A percentile compares a stretch with the other conserved stretches of the same genome.
Conservation (phyloP, 371 early-diverging fungal species). For the Sporodiniella umbellata region DNA sequence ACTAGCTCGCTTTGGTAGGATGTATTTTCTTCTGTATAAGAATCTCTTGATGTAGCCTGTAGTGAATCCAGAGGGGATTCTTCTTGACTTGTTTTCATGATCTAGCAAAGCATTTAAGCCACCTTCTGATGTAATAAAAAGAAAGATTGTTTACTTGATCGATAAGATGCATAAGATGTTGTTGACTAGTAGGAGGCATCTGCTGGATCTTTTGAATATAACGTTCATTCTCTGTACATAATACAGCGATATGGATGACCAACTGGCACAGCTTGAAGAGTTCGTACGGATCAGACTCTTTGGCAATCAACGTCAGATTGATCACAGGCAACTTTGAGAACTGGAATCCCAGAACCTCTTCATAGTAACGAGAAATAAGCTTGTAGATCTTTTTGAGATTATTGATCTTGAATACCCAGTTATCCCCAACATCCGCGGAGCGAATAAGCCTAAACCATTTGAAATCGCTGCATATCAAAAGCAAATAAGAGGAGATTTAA, state of each 20-base stretch:
- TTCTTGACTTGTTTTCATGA: constrained; percentile 12
- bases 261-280: constrained; percentile 75
- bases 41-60: constrained; percentile 23
- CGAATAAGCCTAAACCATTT: constrained; percentile 84
- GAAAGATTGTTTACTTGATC: constrained; percentile 51
- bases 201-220: constrained; percentile 82
- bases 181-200: constrained; percentile 67
- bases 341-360: constrained; percentile 70
- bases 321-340: constrained; percentile 52
- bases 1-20: constrained; percentile 26
- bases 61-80: too few relatives aligned
- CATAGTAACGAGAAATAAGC: constrained; percentile 79
- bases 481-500: too few relatives aligned
- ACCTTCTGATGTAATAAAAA: not conserved
- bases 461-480: constrained; percentile 58
- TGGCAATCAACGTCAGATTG: constrained; percentile 80
- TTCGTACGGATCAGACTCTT: constrained; percentile 69
- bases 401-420: constrained; percentile 92
- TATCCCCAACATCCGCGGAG: constrained; percentile 75
- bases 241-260: constrained; percentile 82
- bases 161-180: constrained; percentile 85
- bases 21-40: constrained; percentile 25
- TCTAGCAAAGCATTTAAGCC: too few relatives aligned
- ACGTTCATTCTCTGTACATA: constrained; percentile 71
- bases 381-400: constrained; percentile 86